Evolutionary conservation across 1,284 basidiomycete species (phyloP), one percentile per base, ranked within the genome.

Genomic region (Cryptococcus depauperatus): DNA sequence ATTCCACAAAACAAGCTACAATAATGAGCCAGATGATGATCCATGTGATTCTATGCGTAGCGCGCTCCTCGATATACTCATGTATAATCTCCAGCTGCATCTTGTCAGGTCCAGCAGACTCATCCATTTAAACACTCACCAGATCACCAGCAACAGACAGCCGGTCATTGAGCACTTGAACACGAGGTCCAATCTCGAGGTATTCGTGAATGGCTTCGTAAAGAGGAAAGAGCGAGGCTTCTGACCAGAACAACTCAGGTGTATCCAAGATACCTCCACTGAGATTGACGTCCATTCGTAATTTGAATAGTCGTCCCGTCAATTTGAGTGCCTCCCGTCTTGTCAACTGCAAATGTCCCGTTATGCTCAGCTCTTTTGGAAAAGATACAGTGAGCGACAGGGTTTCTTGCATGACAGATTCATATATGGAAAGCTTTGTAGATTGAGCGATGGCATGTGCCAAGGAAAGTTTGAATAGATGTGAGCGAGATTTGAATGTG

Each of bases 151-250:
- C 87, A 3, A 93, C 85, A 0, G 81, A 81, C 35, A 95, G 72
- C 50, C 88, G 83, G 66, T 95, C 91, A 62, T 95, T 95, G 55
- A 97, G 71, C 18, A 84, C 85, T 62, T 84, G 79, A 14, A 93
- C 89, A 27, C 92, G 73, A 11, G 79, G 80, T 34, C 82, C 82
- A 43, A 95, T 89, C 71, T 97, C 91, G 76, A 96, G 85, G 64
- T 97, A 97, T 57, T 92, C 90, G 51, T 90, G 75, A 40, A 93
- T 90, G 0, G 91, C 90, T 61, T 92, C 87, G 66, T 96, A 96
- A 27, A 96, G 69, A 38, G 83, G 84, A 61, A 86, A 84, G 59
- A 95, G 71, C 54, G 83, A 88, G 10, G 90, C 90, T 65, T 95
- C 91, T 44, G 81, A 84, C 92, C 91, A 96, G 69, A 97, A 97